Evolutionary conservation across 257 asterid species (phyloP), one percentile per base, ranked within the genome.

Genomic region (Fraxinus americana): DNA sequence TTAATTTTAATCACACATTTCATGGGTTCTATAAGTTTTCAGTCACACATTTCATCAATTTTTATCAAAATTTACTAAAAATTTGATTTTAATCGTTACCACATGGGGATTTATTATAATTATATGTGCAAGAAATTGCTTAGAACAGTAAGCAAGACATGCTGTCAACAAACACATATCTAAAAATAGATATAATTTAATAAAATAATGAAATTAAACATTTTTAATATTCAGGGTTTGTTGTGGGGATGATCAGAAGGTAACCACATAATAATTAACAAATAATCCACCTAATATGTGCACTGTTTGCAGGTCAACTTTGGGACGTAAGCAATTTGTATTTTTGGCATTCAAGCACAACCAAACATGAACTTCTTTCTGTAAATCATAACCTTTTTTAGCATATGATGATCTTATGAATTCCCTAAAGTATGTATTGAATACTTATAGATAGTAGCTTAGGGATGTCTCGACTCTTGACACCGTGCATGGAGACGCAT

Each of bases 231-330:
- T 73, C 78, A 79, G 65, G 79, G 83, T 87, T 83, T 84, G 89
- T 85, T 86, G 87, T 80, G 85, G 77, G 52, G 86, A 77, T 85
- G 75, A 84, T 84, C 90, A 2, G 14, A 39, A 39, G 48, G 13
- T 10, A 2, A 41, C 48, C 48, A 41, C 50, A 43, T 41, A 41
- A 11, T 43, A 43, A 57, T 81, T 72, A 71, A 67, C 77, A 71
- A 73, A 76, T 80, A 59, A 67, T 52, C 57, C 19, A 11, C 81
- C 72, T 63, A 79, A 78, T 78, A 50, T 79, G 69, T 73, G 36
- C 75, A 43, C 67, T 48, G 69, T 82, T 74, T 73, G 50, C 2
- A 19, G 75, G 89, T 82, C 89, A 86, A 83, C 86, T 75, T 67
- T 79, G 71, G 68, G 79, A 73, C 75, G 70, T 67, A 50, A 70